These are phyloP conservation scores for Saturnispora sanitii DNA, from an alignment of 805 yeast genomes.

Conservation along the genomic window DNA sequence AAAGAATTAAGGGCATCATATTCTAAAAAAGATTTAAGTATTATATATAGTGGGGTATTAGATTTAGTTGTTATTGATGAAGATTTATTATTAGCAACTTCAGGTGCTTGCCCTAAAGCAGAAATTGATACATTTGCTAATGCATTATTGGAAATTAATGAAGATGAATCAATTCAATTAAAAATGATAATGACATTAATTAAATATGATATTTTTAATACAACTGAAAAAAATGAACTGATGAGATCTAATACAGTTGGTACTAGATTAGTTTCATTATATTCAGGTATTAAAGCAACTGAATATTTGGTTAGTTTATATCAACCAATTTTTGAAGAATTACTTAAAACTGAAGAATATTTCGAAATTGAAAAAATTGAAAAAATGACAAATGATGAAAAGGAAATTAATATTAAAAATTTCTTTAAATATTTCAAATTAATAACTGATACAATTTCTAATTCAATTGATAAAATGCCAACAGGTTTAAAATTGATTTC, in stretches of 20 bases:
- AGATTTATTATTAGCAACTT: constrained; percentile 40
- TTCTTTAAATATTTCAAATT: constrained; percentile 49
- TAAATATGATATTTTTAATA: constrained; percentile 49
- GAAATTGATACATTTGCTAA: constrained; percentile 67
- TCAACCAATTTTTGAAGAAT: constrained; percentile 45
- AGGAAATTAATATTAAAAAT: constrained; percentile 32
- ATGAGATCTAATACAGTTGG: constrained; percentile 76
- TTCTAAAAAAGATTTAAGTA: constrained; percentile 9
- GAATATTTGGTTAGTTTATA: constrained; percentile 46
- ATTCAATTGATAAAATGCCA: constrained; percentile 53
- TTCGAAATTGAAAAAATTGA: constrained; percentile 41
- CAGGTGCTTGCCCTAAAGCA: constrained; percentile 52
- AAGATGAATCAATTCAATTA: constrained; percentile 28
- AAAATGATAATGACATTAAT: constrained; percentile 46
- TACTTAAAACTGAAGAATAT: constrained; percentile 38
- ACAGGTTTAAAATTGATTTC: constrained; percentile 64
- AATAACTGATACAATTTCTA: constrained; percentile 49
- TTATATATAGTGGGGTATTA: constrained; percentile 10
- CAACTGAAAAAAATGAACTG: constrained; percentile 59
- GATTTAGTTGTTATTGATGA: constrained; percentile 24
- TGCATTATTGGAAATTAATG: constrained; percentile 48
- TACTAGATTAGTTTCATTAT: constrained; percentile 62
- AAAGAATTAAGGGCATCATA: constrained; percentile 19
- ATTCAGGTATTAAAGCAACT: constrained; percentile 58
- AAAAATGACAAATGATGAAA: constrained; percentile 27